Base-by-base conservation (phyloP, 345 rosid genomes). In the Euphorbia lathyris region DNA sequence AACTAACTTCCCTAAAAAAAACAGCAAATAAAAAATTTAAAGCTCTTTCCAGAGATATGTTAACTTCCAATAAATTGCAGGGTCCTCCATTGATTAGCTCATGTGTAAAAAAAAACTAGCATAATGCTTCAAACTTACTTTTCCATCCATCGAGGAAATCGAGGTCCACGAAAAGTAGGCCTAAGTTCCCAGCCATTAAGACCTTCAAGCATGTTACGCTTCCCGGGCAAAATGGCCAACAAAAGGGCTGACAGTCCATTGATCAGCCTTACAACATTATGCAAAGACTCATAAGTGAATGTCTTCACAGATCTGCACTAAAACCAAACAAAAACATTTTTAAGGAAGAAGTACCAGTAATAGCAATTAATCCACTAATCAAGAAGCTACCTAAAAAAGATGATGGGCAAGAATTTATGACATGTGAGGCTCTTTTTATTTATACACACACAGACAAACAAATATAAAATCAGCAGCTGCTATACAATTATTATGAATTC, bases 111-210 rank as follows among this genome's bases (percentile, higher is more conserved):
- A 65, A 30, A n/a, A n/a, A n/a, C n/a, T 36, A 58, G 36, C 14
- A 56, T 56, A 25, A 55, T 14, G n/a, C 52, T 22, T 12, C 42
- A 65, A 68, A 76, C 85, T 76, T 83, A 94, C 98, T 88, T 85
- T 61, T 88, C 96, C 98, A 95, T 95, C 97, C 97, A 95, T 0
- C 96, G 83, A 0, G 99, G 99, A 38, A 95, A 81, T 20, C 92
- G 86, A 40, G 99, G 99, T 68, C 97, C 99, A 50, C 89, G 90
- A 22, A 95, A 78, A 2, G 91, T 82, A 3, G 99, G 99, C 81
- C 93, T 77, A 67, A 95, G 97, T 85, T 92, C 99, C 99, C 99
- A 92, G 25, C 99, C 99, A 62, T 90, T 88, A 65, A 95, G 77
- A 50, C 99, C 97, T 87, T 95, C 97, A 48, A 95, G 93, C 60